These are phyloP conservation scores for Diplodia scrobiculata DNA, from an alignment of 2,329 filamentous ascomycete species.

Conservation along the genomic window DNA sequence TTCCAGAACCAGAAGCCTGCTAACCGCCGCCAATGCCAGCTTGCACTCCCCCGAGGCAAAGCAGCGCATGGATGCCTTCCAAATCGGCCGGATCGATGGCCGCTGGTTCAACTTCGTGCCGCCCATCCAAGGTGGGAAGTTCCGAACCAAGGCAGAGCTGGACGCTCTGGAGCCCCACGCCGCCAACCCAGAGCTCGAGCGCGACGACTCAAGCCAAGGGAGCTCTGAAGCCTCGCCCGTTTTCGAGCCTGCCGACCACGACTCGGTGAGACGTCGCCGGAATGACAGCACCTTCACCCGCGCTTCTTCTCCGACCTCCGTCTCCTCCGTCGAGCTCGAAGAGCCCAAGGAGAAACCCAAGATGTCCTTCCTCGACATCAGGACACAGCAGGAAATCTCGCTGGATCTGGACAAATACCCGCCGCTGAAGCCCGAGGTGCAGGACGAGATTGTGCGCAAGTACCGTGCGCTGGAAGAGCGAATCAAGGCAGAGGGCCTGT, in stretches of 20 bases:
- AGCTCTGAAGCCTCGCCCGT: slow-evolving; percentile 62
- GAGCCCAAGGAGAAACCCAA: slow-evolving; percentile 41
- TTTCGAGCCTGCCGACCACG: slow-evolving; percentile 55
- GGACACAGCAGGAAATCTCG: slow-evolving; percentile 73
- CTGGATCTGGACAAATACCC: slow-evolving; percentile 82
- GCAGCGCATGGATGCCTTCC: slow-evolving; percentile 75
- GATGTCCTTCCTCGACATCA: slow-evolving; percentile 68
- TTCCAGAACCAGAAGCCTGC: not conserved
- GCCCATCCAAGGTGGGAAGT: slow-evolving; percentile 86
- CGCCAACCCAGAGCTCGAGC: slow-evolving; percentile 35
- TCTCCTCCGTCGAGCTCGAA: slow-evolving; percentile 56
- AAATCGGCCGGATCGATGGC: slow-evolving; percentile 79
- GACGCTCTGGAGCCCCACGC: not conserved
- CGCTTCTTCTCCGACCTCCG: slow-evolving; percentile 61
- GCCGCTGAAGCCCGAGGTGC: slow-evolving; percentile 69
- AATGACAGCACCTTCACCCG: slow-evolving; percentile 40
- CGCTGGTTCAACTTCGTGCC: slow-evolving; percentile 85
- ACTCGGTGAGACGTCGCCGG: slow-evolving; percentile 43
- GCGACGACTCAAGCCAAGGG: slow-evolving; percentile 42
- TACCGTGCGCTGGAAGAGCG: slow-evolving; percentile 77
- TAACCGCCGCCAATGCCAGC: slow-evolving; percentile 49
- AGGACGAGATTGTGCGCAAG: slow-evolving; percentile 73
- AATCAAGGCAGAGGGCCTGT: slow-evolving; percentile 74
- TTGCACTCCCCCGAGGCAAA: slow-evolving; percentile 80
- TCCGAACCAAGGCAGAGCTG: slow-evolving; percentile 57